Conservation (phyloP, 371 early-diverging fungal species). For the Apophysomyces variabilis region DNA sequence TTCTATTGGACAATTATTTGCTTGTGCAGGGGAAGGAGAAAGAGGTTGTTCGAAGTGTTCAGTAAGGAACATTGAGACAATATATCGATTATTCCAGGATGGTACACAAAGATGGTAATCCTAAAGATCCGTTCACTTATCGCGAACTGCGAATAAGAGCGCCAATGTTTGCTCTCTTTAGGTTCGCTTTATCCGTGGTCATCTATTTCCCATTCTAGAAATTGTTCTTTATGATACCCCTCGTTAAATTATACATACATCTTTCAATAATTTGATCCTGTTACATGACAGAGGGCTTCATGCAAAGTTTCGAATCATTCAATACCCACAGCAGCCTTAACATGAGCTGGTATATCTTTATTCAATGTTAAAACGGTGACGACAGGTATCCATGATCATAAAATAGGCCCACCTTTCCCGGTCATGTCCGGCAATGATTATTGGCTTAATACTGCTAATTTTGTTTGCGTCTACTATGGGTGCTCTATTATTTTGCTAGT, state of each 20-base stretch:
- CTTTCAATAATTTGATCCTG: slow-evolving; percentile 21
- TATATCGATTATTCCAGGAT: too few species aligned
- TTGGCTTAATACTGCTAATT: slow-evolving; percentile 44
- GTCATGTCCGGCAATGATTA: slow-evolving; percentile 22
- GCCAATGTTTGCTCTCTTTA: slow-evolving; percentile 12
- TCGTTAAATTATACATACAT: slow-evolving; percentile 29
- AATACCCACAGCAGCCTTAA: slow-evolving; percentile 26
- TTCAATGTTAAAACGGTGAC: slow-evolving; percentile 24
- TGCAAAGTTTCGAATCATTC: slow-evolving; percentile 30
- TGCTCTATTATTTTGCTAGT: slow-evolving; percentile 38
- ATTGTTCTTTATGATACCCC: slow-evolving; percentile 27
- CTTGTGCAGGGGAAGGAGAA: too few species aligned
- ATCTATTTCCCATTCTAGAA: slow-evolving; percentile 30
- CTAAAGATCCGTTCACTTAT: too few species aligned
- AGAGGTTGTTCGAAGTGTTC: too few species aligned
- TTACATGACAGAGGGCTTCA: slow-evolving; percentile 18
- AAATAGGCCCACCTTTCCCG: slow-evolving; percentile 21
- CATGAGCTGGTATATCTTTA: slow-evolving; percentile 33
- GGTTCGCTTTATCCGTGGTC: slow-evolving; percentile 26
- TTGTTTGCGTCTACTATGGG: slow-evolving; percentile 33
- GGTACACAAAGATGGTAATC: too few species aligned
- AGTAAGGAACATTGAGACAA: too few species aligned
- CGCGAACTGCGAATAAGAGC: too few species aligned
- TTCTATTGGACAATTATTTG: too few species aligned
- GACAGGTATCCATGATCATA: slow-evolving; percentile 15